Conservation (phyloP, 768 basidiomycete species). For the Amanita jacksonii region DNA sequence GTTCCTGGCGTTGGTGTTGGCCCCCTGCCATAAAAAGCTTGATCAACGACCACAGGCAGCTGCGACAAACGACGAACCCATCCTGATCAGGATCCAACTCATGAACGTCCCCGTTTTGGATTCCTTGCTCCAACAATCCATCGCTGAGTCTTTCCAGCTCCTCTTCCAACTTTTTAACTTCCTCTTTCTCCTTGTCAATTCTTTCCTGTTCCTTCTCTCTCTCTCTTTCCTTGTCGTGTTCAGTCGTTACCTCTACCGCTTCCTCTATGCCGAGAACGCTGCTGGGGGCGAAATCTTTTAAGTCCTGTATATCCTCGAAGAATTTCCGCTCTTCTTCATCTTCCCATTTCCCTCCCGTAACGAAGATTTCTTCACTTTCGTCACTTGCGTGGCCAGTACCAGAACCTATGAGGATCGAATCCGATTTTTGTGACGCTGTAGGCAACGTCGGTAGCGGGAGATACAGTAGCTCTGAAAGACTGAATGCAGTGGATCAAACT, state of each 20-base stretch:
- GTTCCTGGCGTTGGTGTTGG: slow-evolving; percentile 63
- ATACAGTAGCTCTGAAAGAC: slow-evolving; percentile 86
- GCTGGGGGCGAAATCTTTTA: slow-evolving; percentile 86
- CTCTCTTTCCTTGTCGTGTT: slow-evolving; percentile 29
- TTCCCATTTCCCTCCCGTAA: slow-evolving; percentile 85
- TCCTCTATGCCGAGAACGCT: slow-evolving; percentile 73
- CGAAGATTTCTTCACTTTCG: slow-evolving; percentile 47
- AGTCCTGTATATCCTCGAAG: slow-evolving; percentile 87
- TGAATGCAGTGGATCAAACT: slow-evolving; percentile 21
- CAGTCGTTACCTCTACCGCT: slow-evolving; percentile 19
- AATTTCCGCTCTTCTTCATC: slow-evolving; percentile 95
- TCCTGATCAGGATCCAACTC: slow-evolving; percentile 22
- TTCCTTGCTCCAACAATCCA: slow-evolving; percentile 19
- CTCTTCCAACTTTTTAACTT: slow-evolving; percentile 67
- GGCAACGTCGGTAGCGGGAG: slow-evolving; percentile 78
- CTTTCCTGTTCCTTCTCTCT: slow-evolving; percentile 43
- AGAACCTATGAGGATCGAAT: slow-evolving; percentile 71
- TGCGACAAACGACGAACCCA: slow-evolving; percentile 21
- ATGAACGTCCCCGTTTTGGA: slow-evolving; percentile 8
- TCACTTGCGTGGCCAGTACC: slow-evolving; percentile 29
- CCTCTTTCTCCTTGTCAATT: slow-evolving; percentile 52
- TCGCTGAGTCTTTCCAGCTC: slow-evolving; percentile 57
- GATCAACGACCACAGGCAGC: not conserved
- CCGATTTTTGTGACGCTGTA: slow-evolving; percentile 67
- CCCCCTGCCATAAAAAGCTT: slow-evolving; percentile 22